Evolutionary conservation across 73 alveolate genomes (phyloP).

Genomic region (Diophrys sp.): DNA sequence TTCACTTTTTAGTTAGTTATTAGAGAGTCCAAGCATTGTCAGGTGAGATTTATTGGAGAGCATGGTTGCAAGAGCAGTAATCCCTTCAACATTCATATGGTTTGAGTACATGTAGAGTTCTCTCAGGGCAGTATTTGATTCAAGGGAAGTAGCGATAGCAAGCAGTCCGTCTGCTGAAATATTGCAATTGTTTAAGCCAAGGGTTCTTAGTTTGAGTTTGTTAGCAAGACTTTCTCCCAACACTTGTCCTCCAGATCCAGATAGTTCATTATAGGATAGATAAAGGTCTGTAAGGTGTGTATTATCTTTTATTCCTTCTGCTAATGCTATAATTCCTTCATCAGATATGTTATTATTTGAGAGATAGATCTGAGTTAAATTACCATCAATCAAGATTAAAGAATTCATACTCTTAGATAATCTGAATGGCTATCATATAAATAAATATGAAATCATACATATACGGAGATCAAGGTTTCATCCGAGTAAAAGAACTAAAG

Average conservation of each 20-base stretch:
- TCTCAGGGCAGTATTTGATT: constrained; percentile 30
- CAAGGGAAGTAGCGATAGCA: constrained; percentile 30
- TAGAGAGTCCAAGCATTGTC: constrained; percentile 40
- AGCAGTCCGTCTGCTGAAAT: constrained; percentile 19
- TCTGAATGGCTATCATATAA: too few species aligned
- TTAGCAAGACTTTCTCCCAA: constrained; percentile 21
- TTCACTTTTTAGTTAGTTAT: constrained; percentile 41
- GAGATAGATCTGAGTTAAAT: constrained; percentile 41
- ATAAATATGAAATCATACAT: too few species aligned
- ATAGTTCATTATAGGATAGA: constrained; percentile 53
- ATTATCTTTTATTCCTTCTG: constrained; percentile 44
- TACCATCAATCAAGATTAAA: too few species aligned
- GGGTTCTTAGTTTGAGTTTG: constrained; percentile 28
- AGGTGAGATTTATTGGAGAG: constrained; percentile 26
- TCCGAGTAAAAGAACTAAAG: too few species aligned
- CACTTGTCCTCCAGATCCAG: constrained; percentile 21
- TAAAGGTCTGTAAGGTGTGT: constrained; percentile 50
- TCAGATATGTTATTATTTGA: constrained; percentile 47
- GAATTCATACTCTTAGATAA: too few species aligned
- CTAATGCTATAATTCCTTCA: constrained; percentile 22
- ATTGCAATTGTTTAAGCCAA: constrained; percentile 55
- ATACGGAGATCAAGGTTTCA: too few species aligned
- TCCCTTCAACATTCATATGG: constrained; percentile 36
- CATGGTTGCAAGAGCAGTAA: constrained; percentile 9
- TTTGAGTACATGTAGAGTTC: constrained; percentile 57